These are phyloP conservation scores for Beta vulgaris DNA, from an alignment of 148 eudicot species.

Conservation along the genomic window DNA sequence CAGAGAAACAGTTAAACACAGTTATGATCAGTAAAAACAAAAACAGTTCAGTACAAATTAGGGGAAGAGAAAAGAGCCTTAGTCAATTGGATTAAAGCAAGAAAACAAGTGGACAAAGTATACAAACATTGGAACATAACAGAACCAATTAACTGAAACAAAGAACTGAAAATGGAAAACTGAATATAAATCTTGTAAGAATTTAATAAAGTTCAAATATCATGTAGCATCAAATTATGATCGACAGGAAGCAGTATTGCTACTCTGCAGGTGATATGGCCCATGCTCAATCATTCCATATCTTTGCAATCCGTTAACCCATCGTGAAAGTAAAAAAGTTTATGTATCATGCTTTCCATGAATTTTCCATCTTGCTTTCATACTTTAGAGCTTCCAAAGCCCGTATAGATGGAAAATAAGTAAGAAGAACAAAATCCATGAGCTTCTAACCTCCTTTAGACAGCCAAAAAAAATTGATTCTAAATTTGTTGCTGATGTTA, in stretches of 20 bases:
- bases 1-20: too few species aligned
- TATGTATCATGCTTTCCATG: neutral
- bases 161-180: neutral
- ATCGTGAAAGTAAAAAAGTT: neutral
- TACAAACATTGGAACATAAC: neutral
- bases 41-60: too few species aligned
- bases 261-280: too few species aligned
- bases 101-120: neutral
- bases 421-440: neutral
- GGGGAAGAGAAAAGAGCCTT: too few species aligned
- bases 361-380: neutral
- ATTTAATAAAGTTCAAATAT: neutral
- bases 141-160: neutral
- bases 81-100: neutral
- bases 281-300: too few species aligned
- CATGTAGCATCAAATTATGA: too few species aligned
- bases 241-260: too few species aligned
- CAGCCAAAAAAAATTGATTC: neutral
- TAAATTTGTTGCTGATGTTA: neutral
- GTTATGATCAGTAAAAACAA: too few species aligned
- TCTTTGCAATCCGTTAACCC: too few species aligned
- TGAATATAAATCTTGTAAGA: neutral
- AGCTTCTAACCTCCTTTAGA: neutral
- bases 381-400: neutral
- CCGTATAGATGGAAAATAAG: neutral